phyloP scores from a whole-genome alignment of 208 protist genomes.

The Trichomonas tenax region DNA sequence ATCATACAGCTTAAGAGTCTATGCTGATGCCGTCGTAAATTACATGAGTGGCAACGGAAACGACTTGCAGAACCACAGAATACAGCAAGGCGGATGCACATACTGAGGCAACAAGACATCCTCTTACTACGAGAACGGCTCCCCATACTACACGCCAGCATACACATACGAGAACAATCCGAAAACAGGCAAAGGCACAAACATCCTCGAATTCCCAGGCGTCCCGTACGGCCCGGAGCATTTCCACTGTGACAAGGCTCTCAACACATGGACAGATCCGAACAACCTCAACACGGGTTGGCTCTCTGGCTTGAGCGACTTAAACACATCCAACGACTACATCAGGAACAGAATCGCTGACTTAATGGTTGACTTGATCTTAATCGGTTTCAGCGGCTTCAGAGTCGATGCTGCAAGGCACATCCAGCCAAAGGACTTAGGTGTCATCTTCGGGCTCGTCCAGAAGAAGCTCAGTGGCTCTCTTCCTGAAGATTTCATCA shows the following conservation, averaged over 20 bases:
- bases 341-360: constrained; percentile 50
- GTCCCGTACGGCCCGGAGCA: constrained; percentile 44
- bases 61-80: constrained; percentile 39
- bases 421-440: constrained; percentile 46
- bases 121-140: constrained; percentile 32
- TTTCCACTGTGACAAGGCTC: constrained; percentile 53
- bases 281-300: constrained; percentile 50
- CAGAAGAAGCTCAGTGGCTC: constrained; percentile 42
- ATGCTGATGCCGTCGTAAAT: constrained; percentile 52
- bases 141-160: constrained; percentile 45
- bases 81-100: constrained; percentile 30
- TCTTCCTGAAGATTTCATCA: constrained; percentile 46
- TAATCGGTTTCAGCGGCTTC: constrained; percentile 41
- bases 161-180: constrained; percentile 37
- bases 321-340: constrained; percentile 50
- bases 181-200: constrained; percentile 31
- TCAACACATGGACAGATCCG: constrained; percentile 51
- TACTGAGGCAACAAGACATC: constrained; percentile 41
- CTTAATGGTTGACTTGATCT: constrained; percentile 45
- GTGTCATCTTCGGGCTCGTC: constrained; percentile 45
- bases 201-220: constrained; percentile 44
- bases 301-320: constrained; percentile 44
- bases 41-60: constrained; percentile 52
- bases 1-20: constrained; percentile 34
- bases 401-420: constrained; percentile 52